These are phyloP conservation scores for Penicillium robsamsonii DNA, from an alignment of 495 filamentous ascomycete species.

Conservation along the genomic window DNA sequence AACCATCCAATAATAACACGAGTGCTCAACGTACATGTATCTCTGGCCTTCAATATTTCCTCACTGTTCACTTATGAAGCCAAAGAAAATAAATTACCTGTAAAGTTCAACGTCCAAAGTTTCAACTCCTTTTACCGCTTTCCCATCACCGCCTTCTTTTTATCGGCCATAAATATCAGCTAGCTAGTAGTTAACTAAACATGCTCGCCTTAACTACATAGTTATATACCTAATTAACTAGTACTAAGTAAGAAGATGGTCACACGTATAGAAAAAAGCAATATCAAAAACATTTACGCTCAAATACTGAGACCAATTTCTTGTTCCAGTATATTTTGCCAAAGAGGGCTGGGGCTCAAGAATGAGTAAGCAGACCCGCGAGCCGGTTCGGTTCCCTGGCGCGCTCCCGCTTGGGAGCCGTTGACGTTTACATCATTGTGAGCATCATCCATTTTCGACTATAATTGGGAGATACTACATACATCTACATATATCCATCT, in stretches of 20 bases:
- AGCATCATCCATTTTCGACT: constrained; percentile 32
- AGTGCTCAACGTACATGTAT: neutral
- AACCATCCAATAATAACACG: neutral
- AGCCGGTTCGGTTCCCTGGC: constrained; percentile 12
- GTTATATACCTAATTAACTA: too few relatives aligned
- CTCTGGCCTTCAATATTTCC: neutral
- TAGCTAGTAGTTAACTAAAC: neutral
- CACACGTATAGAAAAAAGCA: neutral
- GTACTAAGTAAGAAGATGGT: neutral
- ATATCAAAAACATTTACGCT: neutral
- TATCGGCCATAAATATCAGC: neutral
- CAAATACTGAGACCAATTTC: neutral
- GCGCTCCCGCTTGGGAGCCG: constrained; percentile 4
- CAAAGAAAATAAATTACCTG: constrained; percentile 2
- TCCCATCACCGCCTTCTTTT: constrained; percentile 1
- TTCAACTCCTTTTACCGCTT: neutral
- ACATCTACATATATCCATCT: too few relatives aligned
- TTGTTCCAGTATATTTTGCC: neutral
- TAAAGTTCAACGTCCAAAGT: neutral
- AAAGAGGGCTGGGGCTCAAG: neutral
- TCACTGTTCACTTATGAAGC: neutral
- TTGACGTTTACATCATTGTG: constrained; percentile 37
- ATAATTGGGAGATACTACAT: neutral
- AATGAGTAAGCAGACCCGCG: constrained; percentile 25
- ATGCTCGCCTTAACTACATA: neutral